Evolutionary conservation across 139 green algal species (phyloP).

Genomic region (Nannochloris sp.): DNA sequence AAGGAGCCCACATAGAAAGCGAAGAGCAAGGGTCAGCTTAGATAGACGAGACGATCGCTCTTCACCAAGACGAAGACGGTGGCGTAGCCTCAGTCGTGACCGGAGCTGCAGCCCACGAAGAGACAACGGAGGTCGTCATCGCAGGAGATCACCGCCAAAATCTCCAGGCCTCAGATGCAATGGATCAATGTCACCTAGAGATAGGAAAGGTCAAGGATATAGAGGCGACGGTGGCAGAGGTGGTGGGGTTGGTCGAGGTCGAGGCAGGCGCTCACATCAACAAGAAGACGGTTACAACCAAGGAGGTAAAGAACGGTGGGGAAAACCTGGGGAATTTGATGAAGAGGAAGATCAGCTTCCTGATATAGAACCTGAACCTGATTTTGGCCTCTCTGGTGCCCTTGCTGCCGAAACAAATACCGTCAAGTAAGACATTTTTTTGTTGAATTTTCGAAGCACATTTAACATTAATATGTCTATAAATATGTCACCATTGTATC

Average conservation of each 20-base stretch:
- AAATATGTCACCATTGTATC: no score
- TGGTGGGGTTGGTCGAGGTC: background rate
- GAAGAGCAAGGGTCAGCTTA: no score
- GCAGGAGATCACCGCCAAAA: background rate
- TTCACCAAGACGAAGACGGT: background rate
- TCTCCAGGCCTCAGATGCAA: background rate
- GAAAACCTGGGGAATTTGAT: conserved; percentile 8
- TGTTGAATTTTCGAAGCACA: background rate
- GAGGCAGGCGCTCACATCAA: background rate
- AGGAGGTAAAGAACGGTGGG: conserved; percentile 4
- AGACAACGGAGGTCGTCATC: background rate
- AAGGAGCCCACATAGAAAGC: background rate
- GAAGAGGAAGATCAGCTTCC: conserved; percentile 12
- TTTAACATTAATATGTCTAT: no score
- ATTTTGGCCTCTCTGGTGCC: conserved; percentile 75
- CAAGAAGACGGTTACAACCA: background rate
- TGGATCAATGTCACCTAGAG: conserved; percentile 10
- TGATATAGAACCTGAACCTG: conserved; percentile 38
- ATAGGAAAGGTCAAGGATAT: conserved; percentile 1
- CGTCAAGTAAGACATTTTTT: conserved; percentile 27
- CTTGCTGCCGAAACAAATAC: conserved; percentile 83
- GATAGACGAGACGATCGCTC: background rate
- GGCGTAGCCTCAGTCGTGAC: background rate
- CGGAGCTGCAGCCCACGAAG: background rate
- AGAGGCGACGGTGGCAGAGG: background rate